Base-by-base conservation (phyloP, 257 asterid genomes). In the Solanum dulcamara region DNA sequence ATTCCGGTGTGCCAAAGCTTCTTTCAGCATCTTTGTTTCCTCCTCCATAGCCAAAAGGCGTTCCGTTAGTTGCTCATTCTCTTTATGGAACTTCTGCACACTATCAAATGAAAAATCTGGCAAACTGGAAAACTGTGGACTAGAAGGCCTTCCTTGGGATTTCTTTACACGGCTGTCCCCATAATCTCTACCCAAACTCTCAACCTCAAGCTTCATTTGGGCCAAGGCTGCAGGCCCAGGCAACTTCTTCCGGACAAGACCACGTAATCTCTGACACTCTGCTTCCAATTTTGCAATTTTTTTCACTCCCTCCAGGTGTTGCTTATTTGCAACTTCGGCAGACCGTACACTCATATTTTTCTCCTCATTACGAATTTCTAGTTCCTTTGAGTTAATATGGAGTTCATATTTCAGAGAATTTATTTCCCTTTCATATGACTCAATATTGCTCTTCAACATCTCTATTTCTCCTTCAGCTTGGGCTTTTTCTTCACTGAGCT, bases 211-310 rank as follows among this genome's bases (percentile, higher is more conserved):
- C 86, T 96, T 96, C 99, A 96, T 96, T 85, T 95, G 98, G n/a
- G 98, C 98, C 85, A 96, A 62, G 37, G 99, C 98, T 85, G 98
- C 98, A 48, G 99, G 99, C 38, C 99, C 98, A 11, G 99, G 99
- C 86, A 96, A 88, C 88, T 93, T 95, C 92, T 95, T 96, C 81
- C 97, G 90, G 74, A 96, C 98, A 88, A 96, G 99, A 60, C 98
- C 96, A 68, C 98, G 95, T 88, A 97, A 87, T 90, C 99, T 93
- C 90, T 97, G 98, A 88, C 97, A 94, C 90, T 97, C 99, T 28
- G 95, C 97, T 91, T 97, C 99, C 85, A 97, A 92, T 94, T 97
- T 95, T 7, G 96, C 92, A 33, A 97, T 97, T 88, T 97, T 95
- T 91, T 92, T 97, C 70, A 92, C 97, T 81, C 97, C 99, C 89